Evolutionary conservation across 179 eudicot species (phyloP).

Genomic region (Amaranthus tricolor): DNA sequence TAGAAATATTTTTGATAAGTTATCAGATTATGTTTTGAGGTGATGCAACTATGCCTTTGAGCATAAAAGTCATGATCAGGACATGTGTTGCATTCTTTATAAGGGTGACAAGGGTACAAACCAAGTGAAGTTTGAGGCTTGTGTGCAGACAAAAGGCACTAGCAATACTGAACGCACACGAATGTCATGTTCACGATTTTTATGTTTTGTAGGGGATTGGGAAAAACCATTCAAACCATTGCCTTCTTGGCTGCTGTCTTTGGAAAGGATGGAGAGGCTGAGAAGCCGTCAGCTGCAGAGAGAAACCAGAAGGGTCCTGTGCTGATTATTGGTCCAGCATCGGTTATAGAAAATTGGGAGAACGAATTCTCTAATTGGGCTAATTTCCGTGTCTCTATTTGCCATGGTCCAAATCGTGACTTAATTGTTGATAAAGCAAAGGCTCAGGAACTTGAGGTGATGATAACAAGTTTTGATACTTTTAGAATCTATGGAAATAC

Average conservation of each 20-base stretch:
- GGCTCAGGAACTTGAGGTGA: constrained; percentile 58
- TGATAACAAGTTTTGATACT: constrained; percentile 94
- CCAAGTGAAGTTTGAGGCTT: no score
- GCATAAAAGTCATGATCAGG: background rate
- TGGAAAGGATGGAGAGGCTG: constrained; percentile 65
- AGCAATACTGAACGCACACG: background rate
- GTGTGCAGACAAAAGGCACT: no score
- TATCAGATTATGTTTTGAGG: background rate
- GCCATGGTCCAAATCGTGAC: constrained; percentile 93
- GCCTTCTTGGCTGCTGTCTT: constrained; percentile 97
- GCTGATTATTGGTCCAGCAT: constrained; percentile 79
- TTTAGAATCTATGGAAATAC: constrained; percentile 69
- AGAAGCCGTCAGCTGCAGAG: constrained; percentile 20
- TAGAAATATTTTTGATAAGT: background rate
- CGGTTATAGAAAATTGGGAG: constrained; percentile 94
- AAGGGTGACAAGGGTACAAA: background rate
- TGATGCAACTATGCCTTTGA: background rate
- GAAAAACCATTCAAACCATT: constrained; percentile 96
- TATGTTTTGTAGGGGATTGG: constrained; percentile 68
- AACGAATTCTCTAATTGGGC: constrained; percentile 89
- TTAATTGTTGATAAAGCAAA: constrained; percentile 70
- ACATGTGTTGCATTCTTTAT: background rate
- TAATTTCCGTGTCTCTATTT: constrained; percentile 67
- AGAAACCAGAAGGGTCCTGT: constrained; percentile 60
- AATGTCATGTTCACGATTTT: background rate